Evolutionary conservation across 148 eudicot species (phyloP).

Genomic region (Arctostaphylos glauca): DNA sequence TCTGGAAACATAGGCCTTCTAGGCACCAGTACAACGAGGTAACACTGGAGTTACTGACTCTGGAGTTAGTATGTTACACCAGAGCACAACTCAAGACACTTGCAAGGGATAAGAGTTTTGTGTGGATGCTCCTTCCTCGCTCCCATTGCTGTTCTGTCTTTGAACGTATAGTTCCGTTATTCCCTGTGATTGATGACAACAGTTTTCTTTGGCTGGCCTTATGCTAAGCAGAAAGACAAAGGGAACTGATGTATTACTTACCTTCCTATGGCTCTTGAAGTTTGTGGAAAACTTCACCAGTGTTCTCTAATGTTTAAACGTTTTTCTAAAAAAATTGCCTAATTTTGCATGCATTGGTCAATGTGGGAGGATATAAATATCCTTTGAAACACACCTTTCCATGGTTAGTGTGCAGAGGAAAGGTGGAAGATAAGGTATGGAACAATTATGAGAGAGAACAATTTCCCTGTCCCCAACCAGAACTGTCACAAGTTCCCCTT

Average conservation of each 20-base stretch:
- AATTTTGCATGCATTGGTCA: not conserved
- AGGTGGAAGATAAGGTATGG: not conserved
- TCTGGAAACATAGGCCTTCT: too few relatives aligned
- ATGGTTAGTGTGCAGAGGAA: not conserved
- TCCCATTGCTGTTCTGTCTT: not conserved
- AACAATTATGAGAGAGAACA: not conserved
- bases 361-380: not conserved
- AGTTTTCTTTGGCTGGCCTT: not conserved
- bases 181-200: not conserved
- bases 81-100: too few relatives aligned
- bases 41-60: too few relatives aligned
- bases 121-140: too few relatives aligned
- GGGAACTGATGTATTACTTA: not conserved
- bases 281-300: not conserved
- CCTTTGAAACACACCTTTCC: not conserved
- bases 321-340: not conserved
- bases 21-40: too few relatives aligned
- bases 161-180: not conserved
- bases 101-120: too few relatives aligned
- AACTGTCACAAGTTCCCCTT: not conserved
- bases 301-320: not conserved
- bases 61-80: too few relatives aligned
- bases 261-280: not conserved
- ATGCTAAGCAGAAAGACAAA: not conserved
- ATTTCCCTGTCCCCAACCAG: not conserved